These are phyloP conservation scores for Rhizomucor pusillus DNA, from an alignment of 371 early-diverging fungal genomes.

Conservation along the genomic window DNA sequence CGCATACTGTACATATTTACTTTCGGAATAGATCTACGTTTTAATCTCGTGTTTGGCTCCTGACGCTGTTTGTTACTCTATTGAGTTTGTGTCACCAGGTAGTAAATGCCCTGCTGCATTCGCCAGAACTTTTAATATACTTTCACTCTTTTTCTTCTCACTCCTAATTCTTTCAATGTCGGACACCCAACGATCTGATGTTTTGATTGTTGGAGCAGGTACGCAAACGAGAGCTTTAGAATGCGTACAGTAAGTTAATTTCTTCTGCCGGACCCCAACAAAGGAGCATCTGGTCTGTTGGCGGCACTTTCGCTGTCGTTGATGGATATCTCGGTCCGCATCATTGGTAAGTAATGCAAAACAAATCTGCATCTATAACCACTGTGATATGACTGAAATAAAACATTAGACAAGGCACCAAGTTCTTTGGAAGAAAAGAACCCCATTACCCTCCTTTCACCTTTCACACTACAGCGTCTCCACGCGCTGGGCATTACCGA, in stretches of 20 bases:
- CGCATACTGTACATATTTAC: too few relatives aligned
- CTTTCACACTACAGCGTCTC: slow-evolving; percentile 32
- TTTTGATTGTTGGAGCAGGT: slow-evolving; percentile 43
- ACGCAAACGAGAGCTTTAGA: slow-evolving; percentile 1
- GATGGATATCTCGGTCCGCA: slow-evolving; percentile 33
- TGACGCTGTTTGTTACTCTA: background rate
- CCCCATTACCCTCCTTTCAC: slow-evolving; percentile 28
- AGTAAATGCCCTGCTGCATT: background rate
- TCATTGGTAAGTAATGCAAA: slow-evolving; percentile 28
- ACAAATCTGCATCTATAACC: background rate
- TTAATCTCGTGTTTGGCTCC: too few relatives aligned
- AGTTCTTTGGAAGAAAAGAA: slow-evolving; percentile 10
- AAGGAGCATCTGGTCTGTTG: slow-evolving; percentile 36
- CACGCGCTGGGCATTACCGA: slow-evolving; percentile 22
- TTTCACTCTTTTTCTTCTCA: slow-evolving; percentile 12
- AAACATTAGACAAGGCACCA: slow-evolving; percentile 10
- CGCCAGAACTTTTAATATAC: slow-evolving; percentile 7
- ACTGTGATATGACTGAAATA: background rate
- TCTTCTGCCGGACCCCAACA: background rate
- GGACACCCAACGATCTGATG: slow-evolving; percentile 21
- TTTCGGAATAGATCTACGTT: too few relatives aligned
- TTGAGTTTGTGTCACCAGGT: background rate
- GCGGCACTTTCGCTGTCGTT: slow-evolving; percentile 33
- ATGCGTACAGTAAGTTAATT: background rate
- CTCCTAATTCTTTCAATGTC: slow-evolving; percentile 12